Evolutionary conservation across 78 protist genomes (phyloP).

Genomic region (Trichosphaerium sp.): DNA sequence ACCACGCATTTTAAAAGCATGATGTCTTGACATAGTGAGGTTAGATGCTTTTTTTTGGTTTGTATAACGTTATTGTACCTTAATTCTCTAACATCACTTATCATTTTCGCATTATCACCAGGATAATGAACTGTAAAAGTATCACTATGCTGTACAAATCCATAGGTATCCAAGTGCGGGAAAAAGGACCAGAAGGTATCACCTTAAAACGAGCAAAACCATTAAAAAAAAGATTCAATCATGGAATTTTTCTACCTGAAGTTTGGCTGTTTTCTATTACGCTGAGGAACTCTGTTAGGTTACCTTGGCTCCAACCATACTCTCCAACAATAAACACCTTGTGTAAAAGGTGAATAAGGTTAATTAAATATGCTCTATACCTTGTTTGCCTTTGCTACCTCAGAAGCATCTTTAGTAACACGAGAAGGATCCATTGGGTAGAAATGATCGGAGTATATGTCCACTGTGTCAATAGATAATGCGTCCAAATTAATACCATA

Average conservation of each 20-base stretch:
- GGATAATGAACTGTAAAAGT: neutral
- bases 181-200: neutral
- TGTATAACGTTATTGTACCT: neutral
- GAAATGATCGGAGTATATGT: neutral
- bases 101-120: neutral
- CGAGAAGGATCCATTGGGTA: neutral
- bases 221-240: too few species aligned
- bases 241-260: too few species aligned
- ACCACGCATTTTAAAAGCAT: neutral
- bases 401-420: neutral
- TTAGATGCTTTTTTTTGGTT: neutral
- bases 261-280: neutral
- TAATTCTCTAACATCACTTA: too few species aligned
- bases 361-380: neutral
- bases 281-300: neutral
- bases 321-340: neutral
- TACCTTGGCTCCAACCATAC: neutral
- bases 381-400: neutral
- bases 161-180: neutral
- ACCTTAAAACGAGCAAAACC: too few species aligned
- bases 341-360: neutral
- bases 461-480: neutral
- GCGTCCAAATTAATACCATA: neutral
- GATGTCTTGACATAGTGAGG: neutral
- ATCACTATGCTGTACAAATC: neutral